These are phyloP conservation scores for Pythium monospermum DNA, from an alignment of 352 stramenopile species.

Conservation along the genomic window DNA sequence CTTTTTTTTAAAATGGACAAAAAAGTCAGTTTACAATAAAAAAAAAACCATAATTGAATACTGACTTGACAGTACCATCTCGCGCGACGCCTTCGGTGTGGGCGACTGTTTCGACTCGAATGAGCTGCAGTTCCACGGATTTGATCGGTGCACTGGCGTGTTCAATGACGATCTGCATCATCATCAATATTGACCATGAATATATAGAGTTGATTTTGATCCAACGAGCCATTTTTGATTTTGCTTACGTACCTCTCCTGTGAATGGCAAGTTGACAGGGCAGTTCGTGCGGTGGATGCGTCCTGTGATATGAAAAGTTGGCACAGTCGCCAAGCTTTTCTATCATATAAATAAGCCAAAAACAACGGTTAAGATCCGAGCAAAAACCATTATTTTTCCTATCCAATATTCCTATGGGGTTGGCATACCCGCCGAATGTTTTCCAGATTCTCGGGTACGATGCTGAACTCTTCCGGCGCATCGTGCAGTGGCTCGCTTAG, in stretches of 20 bases:
- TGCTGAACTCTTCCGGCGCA: slow-evolving; percentile 65
- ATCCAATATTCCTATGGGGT: neutral
- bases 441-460: slow-evolving; percentile 81
- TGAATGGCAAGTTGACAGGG: slow-evolving; percentile 87
- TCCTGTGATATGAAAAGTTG: slow-evolving; percentile 78
- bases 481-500: slow-evolving; percentile 53
- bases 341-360: slow-evolving; percentile 11
- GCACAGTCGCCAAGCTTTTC: slow-evolving; percentile 52
- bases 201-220: too few relatives aligned
- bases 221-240: neutral
- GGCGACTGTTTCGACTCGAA: slow-evolving; percentile 84
- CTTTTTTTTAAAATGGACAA: too few relatives aligned
- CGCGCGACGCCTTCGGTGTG: slow-evolving; percentile 69
- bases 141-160: slow-evolving; percentile 73
- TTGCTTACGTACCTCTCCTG: slow-evolving; percentile 57
- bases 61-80: too few relatives aligned
- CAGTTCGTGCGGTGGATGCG: slow-evolving; percentile 87
- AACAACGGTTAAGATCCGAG: neutral
- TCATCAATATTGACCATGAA: neutral
- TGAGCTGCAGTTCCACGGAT: slow-evolving; percentile 88
- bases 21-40: too few relatives aligned
- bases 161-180: slow-evolving; percentile 70
- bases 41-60: too few relatives aligned
- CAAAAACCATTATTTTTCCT: neutral
- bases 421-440: slow-evolving; percentile 58